Evolutionary conservation across 2,329 filamentous ascomycete genomes (phyloP), one percentile per base, ranked within the genome.

Genomic region (Neonectria hederae): DNA sequence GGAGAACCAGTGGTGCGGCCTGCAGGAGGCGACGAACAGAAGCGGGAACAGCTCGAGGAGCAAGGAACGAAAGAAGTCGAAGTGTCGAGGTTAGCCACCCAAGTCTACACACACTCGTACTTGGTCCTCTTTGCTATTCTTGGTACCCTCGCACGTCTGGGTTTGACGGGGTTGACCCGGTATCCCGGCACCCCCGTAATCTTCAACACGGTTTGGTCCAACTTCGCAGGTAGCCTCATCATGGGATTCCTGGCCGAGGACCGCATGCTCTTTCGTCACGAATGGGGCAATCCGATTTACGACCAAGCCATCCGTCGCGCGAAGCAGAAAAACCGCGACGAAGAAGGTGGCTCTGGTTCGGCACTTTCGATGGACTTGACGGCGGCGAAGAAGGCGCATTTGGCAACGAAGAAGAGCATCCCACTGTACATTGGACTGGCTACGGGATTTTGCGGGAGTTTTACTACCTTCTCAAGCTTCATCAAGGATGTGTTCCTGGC

Each of bases 181-280:
- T 97, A 97, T 76, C 89, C 91, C 1, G 91, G 90, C 22, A 88
- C 92, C 0, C 93, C 94, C 0, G 82, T 96, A 22, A 82, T 88
- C 5, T 94, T 92, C 59, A 86, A 88, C 54, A 89, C 92, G 2
- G 79, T 97, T 22, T 98, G 95, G 95, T 90, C 94, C 65, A 97
- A 98, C 74, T 90, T 97, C 51, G 88, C 84, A 1, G 95, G 95
- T 1, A 91, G 92, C 59, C 75, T 97, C 0, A 70, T 97, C 62
- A 92, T 98, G 87, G 95, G 96, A 2, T 97, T 97, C 74, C 84
- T 97, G 2, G 81, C 87, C 10, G 92, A 97, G 79, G 93, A 97
- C 74, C 84, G 88, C 66, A 89, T 86, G 71, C 80, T 97, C 7
- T 97, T 97, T 76, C 86, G 86, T 30, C 79, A 88, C 62, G 89